Evolutionary conservation across 2,329 filamentous ascomycete species (phyloP).

Genomic region (Colletotrichum karsti): DNA sequence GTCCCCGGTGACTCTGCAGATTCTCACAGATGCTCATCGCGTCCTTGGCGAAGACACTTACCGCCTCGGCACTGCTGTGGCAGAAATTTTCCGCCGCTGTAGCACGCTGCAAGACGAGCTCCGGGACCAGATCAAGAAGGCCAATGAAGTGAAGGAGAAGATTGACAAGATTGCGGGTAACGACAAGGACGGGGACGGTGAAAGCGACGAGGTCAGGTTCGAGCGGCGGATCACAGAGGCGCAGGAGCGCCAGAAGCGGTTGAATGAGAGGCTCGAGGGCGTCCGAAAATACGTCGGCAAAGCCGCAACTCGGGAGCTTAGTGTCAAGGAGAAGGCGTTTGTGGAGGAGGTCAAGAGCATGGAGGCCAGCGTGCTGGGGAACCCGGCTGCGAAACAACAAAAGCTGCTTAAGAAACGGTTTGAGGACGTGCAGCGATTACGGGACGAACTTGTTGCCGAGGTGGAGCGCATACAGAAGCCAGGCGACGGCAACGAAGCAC

Average conservation of each 20-base stretch:
- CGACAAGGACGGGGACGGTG: constrained; percentile 59
- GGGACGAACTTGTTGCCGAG: constrained; percentile 61
- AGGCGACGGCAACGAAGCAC: constrained; percentile 32
- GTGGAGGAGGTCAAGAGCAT: constrained; percentile 60
- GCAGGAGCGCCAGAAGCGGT: constrained; percentile 62
- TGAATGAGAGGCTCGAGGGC: constrained; percentile 67
- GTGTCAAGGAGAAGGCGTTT: constrained; percentile 54
- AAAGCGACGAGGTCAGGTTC: constrained; percentile 64
- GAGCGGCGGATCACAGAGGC: constrained; percentile 65
- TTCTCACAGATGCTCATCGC: constrained; percentile 78
- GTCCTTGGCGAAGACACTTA: constrained; percentile 76
- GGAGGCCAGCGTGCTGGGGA: constrained; percentile 56
- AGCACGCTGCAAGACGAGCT: constrained; percentile 74
- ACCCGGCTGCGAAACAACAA: constrained; percentile 14
- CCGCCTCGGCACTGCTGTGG: constrained; percentile 72
- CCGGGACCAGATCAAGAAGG: constrained; percentile 71
- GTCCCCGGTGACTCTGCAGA: constrained; percentile 74
- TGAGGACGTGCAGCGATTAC: constrained; percentile 62
- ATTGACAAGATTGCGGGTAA: constrained; percentile 73
- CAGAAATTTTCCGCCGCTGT: constrained; percentile 77
- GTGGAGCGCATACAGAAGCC: constrained; percentile 52
- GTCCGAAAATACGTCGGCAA: constrained; percentile 56
- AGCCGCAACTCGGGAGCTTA: constrained; percentile 51
- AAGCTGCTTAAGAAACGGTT: constrained; percentile 66
- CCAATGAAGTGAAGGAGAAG: constrained; percentile 70